Conservation (phyloP, 2,329 filamentous ascomycete genomes). For the Ophiocordyceps sinensis region DNA sequence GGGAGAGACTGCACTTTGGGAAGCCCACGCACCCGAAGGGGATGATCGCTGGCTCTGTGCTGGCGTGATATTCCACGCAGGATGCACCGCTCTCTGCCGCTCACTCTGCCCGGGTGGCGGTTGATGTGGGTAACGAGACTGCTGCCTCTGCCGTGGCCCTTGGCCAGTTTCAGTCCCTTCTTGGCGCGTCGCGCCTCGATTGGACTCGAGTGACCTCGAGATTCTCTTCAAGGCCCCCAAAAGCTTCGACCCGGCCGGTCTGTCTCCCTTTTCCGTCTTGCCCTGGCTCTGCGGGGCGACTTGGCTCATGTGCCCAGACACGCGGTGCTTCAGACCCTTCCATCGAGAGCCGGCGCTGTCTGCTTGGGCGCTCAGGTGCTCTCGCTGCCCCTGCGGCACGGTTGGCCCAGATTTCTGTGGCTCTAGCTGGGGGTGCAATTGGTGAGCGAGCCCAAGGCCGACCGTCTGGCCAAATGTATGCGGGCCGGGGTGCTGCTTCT, state of each 20-base stretch:
- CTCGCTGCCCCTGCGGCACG: not conserved
- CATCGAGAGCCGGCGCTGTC: constrained; percentile 6
- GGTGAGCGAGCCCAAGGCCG: not conserved
- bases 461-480: not conserved
- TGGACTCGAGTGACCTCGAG: constrained; percentile 9
- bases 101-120: not conserved
- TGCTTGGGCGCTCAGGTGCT: not conserved
- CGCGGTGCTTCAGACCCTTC: constrained; percentile 18
- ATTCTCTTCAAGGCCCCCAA: constrained; percentile 12
- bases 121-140: not conserved
- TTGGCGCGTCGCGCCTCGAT: not conserved
- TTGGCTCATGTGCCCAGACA: constrained; percentile 15
- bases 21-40: not conserved
- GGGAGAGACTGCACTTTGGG: not conserved
- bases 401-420: not conserved
- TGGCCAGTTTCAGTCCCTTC: not conserved
- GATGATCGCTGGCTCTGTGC: not conserved
- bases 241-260: constrained; percentile 12
- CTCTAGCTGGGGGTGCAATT: not conserved
- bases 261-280: constrained; percentile 10
- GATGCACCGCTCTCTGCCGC: not conserved
- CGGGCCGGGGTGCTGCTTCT: not conserved
- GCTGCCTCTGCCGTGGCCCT: not conserved
- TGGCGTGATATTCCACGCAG: not conserved
- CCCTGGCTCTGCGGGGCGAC: constrained; percentile 4